Evolutionary conservation across 345 rosid species (phyloP), one percentile per base, ranked within the genome.

Genomic region (Lepidium sativum): DNA sequence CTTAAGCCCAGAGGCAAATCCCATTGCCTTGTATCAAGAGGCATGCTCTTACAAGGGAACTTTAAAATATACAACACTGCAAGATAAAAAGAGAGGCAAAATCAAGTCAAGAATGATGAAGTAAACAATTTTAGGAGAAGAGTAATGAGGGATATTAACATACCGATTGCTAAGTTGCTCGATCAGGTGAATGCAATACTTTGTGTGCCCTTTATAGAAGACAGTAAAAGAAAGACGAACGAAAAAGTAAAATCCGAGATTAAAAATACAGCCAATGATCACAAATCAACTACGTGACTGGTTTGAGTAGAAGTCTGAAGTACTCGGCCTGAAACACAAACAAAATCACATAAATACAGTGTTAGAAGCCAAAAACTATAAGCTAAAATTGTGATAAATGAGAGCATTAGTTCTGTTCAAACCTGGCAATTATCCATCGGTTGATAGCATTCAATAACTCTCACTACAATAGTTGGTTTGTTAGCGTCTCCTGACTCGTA

Each of bases 371-470:
- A 27, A 12, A 29, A 29, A 15, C 32, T 10, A 25, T n/a, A 7
- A 66, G 54, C 38, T 21, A 35, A 44, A 20, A 60, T 35, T 15
- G 14, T 50, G 55, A 42, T 5, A 3, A n/a, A 44, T 10, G 34
- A 65, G 51, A 50, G 35, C 16, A 43, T 15, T 8, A 8, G 7
- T n/a, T 50, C 5, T 3, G 45, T 55, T 75, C 89, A 64, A 74
- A 92, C 99, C 96, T 94, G 99, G 74, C 97, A 94, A 84, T 87
- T 89, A 76, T 88, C 86, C 83, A 94, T 83, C 10, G 91, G 97
- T 78, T 84, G 94, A 83, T 86, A 94, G 83, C 99, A 94, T 75
- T 90, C 97, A 77, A 94, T 84, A 17, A 94, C 86, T 81, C 89
- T 85, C 70, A 94, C 96, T 75, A 90, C 78, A 70, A 94, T 85